A percentile compares a stretch with the other conserved stretches of the same genome.
phyloP scores from a whole-genome alignment of 257 asterid species.

The Solanum ossicruentum region DNA sequence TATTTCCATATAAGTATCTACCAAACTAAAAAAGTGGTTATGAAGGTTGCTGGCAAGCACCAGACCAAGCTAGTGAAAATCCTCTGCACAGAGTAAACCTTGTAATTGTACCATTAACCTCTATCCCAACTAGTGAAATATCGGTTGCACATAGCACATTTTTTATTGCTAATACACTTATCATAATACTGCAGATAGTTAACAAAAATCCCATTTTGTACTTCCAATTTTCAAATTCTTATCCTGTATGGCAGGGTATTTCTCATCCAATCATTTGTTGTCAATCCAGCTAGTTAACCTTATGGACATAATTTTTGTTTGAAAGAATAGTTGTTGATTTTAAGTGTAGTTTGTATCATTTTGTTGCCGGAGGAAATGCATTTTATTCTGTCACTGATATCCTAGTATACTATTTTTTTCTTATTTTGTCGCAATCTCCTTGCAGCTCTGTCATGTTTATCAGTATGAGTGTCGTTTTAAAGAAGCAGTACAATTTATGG shows the following conservation, averaged over 20 bases:
- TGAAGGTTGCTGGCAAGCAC: neutral
- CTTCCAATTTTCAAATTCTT: neutral
- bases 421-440: neutral
- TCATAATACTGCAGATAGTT: neutral
- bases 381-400: neutral
- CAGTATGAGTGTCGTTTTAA: conserved; percentile 77
- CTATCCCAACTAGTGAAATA: neutral
- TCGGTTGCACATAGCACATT: neutral
- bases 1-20: neutral
- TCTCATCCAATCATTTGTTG: neutral
- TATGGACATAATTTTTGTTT: neutral
- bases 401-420: neutral
- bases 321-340: neutral
- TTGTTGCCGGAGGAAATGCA: neutral
- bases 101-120: neutral
- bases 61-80: neutral
- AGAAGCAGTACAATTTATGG: conserved; percentile 91
- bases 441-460: conserved; percentile 94
- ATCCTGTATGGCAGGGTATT: neutral
- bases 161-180: neutral
- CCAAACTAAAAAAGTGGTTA: neutral
- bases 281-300: neutral
- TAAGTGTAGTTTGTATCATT: neutral
- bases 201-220: neutral
- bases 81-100: neutral